Evolutionary conservation across 148 eudicot species (phyloP), one percentile per base, ranked within the genome.

Genomic region (Polygonum aviculare): DNA sequence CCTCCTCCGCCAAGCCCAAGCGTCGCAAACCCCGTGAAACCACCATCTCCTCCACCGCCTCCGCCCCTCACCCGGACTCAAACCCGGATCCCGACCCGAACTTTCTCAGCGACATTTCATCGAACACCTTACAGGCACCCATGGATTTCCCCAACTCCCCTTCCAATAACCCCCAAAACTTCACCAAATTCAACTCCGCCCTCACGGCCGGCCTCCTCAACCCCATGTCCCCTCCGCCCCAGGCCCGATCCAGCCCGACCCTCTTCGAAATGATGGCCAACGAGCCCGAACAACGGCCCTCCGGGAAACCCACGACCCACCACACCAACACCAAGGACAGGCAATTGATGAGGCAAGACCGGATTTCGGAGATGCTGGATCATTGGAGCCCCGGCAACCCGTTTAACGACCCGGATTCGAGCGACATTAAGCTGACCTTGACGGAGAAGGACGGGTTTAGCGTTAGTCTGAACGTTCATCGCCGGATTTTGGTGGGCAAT

Each of bases 221-320:
- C 83, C 97, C 98, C 2, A 86, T 87, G 89, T 89, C 96, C 1
- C 93, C 98, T 1, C 95, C 98, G 4, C 78, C 78, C 18, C 74
- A 48, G 36, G 50, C 74, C 14, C 93, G 94, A 54, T 88, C 96
- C 35, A 92, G 97, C 85, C 98, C 98, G n/a, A 92, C 98, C 78
- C 93, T 94, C 6, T 94, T 92, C 82, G 98, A 94, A 22, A 94
- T 94, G 97, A 94, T 94, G 98, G 84, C 98, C 0, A 85, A 62
- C 55, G 98, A 92, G 73, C 91, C 96, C 77, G 97, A 90, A 70
- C 45, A 22, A 19, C 83, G 76, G 50, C 62, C 52, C 52, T 69
- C 52, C 74, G 22, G 10, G 21, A 41, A 38, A 38, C 0, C 47
- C 73, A 3, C 39, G 45, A 10, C 47, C 16, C 33, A 48, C 70